phyloP scores from a whole-genome alignment of 306 rosid genomes.

The Casuarina equisetifolia region DNA sequence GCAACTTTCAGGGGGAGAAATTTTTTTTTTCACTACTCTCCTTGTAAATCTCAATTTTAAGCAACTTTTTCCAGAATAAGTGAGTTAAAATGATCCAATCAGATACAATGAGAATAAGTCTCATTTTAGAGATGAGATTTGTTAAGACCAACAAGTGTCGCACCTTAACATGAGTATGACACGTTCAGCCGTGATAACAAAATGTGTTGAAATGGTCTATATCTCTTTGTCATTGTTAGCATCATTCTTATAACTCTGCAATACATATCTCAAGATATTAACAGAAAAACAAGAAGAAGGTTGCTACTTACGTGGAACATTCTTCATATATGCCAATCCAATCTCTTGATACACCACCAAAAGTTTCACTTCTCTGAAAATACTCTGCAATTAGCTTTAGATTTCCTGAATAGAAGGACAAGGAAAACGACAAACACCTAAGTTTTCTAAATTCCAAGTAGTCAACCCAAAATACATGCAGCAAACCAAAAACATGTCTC shows the following conservation, averaged over 20 bases:
- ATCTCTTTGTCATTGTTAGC: not conserved
- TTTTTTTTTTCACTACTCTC: not conserved
- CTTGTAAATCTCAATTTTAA: not conserved
- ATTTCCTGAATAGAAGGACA: conserved; percentile 57
- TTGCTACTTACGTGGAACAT: conserved; percentile 71
- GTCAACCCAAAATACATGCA: not conserved
- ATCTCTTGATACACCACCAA: conserved; percentile 88
- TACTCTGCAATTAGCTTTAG: conserved; percentile 92
- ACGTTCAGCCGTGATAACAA: not conserved
- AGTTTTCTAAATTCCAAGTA: not conserved
- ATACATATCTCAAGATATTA: conserved; percentile 6
- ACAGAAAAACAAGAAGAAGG: conserved; percentile 10
- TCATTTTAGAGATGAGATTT: not conserved
- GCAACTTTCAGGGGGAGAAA: conserved; percentile 12
- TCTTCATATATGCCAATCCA: conserved; percentile 95
- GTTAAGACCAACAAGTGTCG: not conserved
- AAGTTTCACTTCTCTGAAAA: conserved; percentile 83
- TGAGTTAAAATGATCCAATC: not conserved
- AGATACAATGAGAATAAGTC: not conserved
- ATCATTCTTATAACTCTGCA: not conserved
- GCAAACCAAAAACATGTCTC: not conserved
- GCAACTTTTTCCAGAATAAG: not conserved
- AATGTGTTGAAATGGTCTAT: not conserved
- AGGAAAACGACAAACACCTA: not conserved
- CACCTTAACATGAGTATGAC: not conserved